Evolutionary conservation across 352 stramenopile genomes (phyloP).

Genomic region (Globisporangium recalcitrans): DNA sequence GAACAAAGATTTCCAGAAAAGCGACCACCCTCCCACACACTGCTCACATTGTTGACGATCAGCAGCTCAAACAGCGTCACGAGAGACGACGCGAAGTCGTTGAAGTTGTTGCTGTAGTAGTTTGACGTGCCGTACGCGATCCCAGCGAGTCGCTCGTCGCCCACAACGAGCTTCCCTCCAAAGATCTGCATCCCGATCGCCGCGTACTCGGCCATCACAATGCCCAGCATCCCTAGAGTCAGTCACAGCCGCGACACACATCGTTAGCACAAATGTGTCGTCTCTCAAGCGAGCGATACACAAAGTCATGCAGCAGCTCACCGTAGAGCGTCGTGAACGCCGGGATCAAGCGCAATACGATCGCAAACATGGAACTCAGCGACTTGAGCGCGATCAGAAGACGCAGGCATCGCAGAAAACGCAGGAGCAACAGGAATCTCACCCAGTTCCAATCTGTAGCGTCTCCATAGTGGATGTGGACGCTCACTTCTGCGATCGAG

Average conservation of each 20-base stretch:
- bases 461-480: conserved; percentile 41
- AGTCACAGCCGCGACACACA: no score
- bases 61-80: conserved; percentile 69
- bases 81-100: conserved; percentile 55
- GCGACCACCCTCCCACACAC: no score
- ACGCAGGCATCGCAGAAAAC: conserved; percentile 53
- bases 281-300: no score
- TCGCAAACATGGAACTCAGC: conserved; percentile 49
- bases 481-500: conserved; percentile 44
- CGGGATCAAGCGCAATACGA: conserved; percentile 40
- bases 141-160: conserved; percentile 25
- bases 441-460: conserved; percentile 45
- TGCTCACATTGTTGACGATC: conserved; percentile 68
- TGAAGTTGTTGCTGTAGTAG: conserved; percentile 79
- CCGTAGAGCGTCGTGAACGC: conserved; percentile 55
- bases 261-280: no score
- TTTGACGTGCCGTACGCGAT: conserved; percentile 42
- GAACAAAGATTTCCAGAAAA: no score
- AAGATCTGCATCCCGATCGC: conserved; percentile 58
- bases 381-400: conserved; percentile 41
- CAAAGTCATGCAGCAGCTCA: conserved; percentile 10
- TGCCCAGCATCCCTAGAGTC: conserved; percentile 40
- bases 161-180: conserved; percentile 43
- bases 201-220: conserved; percentile 61
- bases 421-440: conserved; percentile 47